Conservation (phyloP, 495 filamentous ascomycete species). For the Penicillium desertorum region DNA sequence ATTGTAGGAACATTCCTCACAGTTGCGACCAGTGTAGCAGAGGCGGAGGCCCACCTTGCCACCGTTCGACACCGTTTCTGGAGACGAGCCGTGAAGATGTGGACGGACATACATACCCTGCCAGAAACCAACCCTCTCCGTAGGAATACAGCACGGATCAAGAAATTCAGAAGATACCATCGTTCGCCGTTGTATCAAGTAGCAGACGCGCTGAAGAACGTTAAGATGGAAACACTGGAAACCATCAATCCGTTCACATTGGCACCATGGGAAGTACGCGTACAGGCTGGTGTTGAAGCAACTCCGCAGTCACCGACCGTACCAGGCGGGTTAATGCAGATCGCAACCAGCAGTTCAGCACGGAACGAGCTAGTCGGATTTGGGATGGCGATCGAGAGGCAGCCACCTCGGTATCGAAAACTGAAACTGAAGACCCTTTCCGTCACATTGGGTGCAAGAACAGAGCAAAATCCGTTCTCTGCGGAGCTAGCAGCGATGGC, state of each 20-base stretch:
- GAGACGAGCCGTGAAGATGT: background rate
- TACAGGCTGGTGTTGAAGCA: slow-evolving; percentile 9
- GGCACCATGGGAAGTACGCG: slow-evolving; percentile 15
- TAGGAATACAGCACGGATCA: slow-evolving; percentile 15
- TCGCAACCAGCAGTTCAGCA: slow-evolving; percentile 4
- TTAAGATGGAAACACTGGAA: slow-evolving; percentile 11
- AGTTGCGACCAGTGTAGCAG: slow-evolving; percentile 8
- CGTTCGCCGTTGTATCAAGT: slow-evolving; percentile 16
- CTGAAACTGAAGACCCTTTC: background rate
- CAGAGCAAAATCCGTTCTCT: background rate
- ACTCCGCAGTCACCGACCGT: slow-evolving; percentile 1
- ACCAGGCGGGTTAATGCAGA: background rate
- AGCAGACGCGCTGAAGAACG: slow-evolving; percentile 1
- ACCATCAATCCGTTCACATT: slow-evolving; percentile 1
- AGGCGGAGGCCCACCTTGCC: slow-evolving; percentile 1
- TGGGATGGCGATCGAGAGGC: slow-evolving; percentile 1
- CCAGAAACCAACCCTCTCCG: slow-evolving; percentile 28
- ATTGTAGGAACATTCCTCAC: background rate
- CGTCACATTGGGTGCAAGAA: background rate
- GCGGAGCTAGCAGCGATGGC: background rate
- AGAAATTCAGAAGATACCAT: background rate
- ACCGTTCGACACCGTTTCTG: background rate
- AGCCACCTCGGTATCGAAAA: slow-evolving; percentile 4
- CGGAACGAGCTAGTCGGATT: slow-evolving; percentile 10
- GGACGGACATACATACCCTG: slow-evolving; percentile 21